Percentiles rank a stretch among this genome's conserved stretches.
Evolutionary conservation across 768 basidiomycete species (phyloP).

Genomic region (Tylopilus rubrobrunneus): DNA sequence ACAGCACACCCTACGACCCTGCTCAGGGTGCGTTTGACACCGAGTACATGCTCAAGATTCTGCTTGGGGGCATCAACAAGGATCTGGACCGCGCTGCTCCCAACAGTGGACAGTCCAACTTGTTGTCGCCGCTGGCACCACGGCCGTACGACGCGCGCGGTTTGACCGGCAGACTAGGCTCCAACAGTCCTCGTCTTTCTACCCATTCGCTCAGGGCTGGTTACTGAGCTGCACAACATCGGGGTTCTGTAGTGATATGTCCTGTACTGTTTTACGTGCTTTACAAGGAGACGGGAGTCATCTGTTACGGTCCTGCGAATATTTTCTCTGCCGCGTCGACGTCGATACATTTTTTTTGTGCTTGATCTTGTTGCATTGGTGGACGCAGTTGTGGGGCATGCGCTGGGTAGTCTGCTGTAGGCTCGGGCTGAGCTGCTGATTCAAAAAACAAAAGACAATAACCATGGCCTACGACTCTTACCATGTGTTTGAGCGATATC

Average conservation of each 20-base stretch:
- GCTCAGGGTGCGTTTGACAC: slow-evolving; percentile 29
- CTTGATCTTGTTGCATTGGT: neutral
- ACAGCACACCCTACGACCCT: slow-evolving; percentile 39
- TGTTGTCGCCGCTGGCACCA: slow-evolving; percentile 9
- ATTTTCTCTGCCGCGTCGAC: neutral
- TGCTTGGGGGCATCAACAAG: slow-evolving; percentile 25
- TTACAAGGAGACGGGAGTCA: no score
- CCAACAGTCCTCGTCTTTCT: slow-evolving; percentile 11
- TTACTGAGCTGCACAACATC: slow-evolving; percentile 4
- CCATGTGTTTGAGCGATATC: no score
- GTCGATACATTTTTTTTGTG: neutral
- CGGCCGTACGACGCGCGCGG: slow-evolving; percentile 9
- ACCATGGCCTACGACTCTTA: no score
- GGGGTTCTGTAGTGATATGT: neutral
- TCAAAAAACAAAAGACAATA: no score
- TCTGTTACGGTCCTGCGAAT: neutral
- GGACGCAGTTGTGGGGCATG: neutral
- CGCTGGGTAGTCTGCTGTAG: no score
- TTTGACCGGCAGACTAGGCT: slow-evolving; percentile 6
- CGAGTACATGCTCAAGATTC: slow-evolving; percentile 35
- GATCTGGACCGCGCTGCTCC: slow-evolving; percentile 13
- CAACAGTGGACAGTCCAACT: neutral
- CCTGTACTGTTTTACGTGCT: neutral
- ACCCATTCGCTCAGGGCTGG: slow-evolving; percentile 8
- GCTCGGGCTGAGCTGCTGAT: no score